These are phyloP conservation scores for Tuber microsphaerosporum DNA, from an alignment of 495 filamentous ascomycete species.

Conservation along the genomic window DNA sequence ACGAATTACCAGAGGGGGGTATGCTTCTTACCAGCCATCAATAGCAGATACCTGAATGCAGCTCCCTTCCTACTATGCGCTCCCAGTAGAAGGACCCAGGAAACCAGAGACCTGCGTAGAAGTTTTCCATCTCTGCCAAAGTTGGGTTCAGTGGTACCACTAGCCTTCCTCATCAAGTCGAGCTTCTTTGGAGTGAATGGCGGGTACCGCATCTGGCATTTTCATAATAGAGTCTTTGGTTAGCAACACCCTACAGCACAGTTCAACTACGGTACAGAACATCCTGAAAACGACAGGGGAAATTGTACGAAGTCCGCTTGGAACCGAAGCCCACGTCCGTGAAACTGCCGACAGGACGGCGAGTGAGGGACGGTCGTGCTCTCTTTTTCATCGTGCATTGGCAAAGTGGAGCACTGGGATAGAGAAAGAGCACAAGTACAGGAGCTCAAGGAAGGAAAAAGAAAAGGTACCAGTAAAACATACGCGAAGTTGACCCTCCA, in stretches of 20 bases:
- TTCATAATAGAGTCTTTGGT: background rate
- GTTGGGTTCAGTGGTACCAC: slow-evolving; percentile 14
- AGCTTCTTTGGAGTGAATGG: slow-evolving; percentile 25
- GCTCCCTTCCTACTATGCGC: slow-evolving; percentile 10
- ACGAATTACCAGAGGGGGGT: background rate
- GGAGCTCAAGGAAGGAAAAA: slow-evolving; percentile 4
- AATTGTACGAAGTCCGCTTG: background rate
- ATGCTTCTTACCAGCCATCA: slow-evolving; percentile 17
- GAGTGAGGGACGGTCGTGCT: background rate
- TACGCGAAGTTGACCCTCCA: slow-evolving; percentile 27
- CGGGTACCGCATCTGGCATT: slow-evolving; percentile 26
- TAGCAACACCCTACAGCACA: background rate
- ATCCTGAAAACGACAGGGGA: background rate
- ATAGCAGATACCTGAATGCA: slow-evolving; percentile 22
- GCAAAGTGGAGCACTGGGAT: background rate
- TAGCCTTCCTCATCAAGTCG: slow-evolving; percentile 10
- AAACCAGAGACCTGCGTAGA: background rate
- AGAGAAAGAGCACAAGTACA: background rate
- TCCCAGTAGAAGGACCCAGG: slow-evolving; percentile 23
- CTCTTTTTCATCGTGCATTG: slow-evolving; percentile 2
- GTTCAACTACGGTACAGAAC: background rate
- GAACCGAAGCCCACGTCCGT: background rate
- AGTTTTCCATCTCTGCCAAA: slow-evolving; percentile 29
- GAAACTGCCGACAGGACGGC: background rate
- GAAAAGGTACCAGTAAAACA: background rate